Base-by-base conservation (phyloP, 768 basidiomycete species). In the Hericium erinaceus region DNA sequence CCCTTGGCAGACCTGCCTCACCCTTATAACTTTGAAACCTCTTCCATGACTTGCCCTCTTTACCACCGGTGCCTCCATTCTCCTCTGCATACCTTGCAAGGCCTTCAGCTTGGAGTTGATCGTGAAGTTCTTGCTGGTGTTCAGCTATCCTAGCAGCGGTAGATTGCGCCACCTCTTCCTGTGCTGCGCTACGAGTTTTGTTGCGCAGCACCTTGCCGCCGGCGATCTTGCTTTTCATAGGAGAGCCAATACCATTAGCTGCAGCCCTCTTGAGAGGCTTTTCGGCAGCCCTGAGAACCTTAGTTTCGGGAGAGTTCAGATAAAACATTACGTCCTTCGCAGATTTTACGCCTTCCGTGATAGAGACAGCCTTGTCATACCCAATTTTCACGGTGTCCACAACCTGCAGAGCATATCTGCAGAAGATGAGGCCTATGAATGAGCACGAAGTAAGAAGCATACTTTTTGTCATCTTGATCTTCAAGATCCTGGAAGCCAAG, bases 11-110 rank as follows among this genome's bases (percentile, higher is more conserved):
- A 52, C 87, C 95, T 13, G 80, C 90, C 67, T 99, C 95, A 38
- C 95, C 89, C 72, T 93, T 93, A 73, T 98, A 99, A 64, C 93
- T 95, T 74, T 92, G 92, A 75, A 95, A 98, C 60, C 85, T 83
- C 69, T 95, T 95, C 88, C 94, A 95, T 13, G 84, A 82, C 69
- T 98, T 98, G 39, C 91, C 92, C 66, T 94, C 87, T 64, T 91
- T 92, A 13, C 86, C 87, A 44, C 80, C 80, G 20, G 75, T 74
- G 0, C 82, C 89, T 38, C 80, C 85, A 7, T 86, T 90, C 56
- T 86, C 88, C 65, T 91, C 90, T 0, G 90, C 88, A 68, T 84
- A 97, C 66, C 82, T 87, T 58, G 86, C 80, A 41, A 98, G 66
- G 15, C 95, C 97, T 46, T 87, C 87, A 2, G 77, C 69, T 65